phyloP scores from a whole-genome alignment of 805 yeast species.

The Komagataella phaffii region DNA sequence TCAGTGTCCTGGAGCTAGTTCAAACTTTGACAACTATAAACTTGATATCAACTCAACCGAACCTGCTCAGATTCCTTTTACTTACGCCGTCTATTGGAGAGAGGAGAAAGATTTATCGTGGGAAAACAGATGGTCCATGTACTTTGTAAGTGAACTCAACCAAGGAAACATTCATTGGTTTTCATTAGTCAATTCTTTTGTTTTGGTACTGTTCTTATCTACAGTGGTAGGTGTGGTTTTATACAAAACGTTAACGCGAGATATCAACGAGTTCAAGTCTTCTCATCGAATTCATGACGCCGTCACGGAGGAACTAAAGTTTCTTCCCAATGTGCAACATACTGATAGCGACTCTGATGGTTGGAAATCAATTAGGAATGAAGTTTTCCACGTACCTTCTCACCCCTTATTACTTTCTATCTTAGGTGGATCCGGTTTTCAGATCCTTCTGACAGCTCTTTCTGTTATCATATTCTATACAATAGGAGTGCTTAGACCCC shows the following conservation, averaged over 20 bases:
- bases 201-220: constrained; percentile 47
- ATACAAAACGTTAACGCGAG: constrained; percentile 38
- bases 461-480: constrained; percentile 49
- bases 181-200: constrained; percentile 58
- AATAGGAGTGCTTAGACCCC: constrained; percentile 46
- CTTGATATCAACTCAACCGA: constrained; percentile 28
- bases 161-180: constrained; percentile 61
- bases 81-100: constrained; percentile 82
- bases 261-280: constrained; percentile 16
- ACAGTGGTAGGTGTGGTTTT: constrained; percentile 54
- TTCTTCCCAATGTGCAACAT: background rate
- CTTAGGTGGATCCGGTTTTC: constrained; percentile 63
- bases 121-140: constrained; percentile 62
- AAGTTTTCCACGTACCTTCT: constrained; percentile 40
- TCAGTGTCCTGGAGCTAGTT: constrained; percentile 66
- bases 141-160: constrained; percentile 39
- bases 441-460: constrained; percentile 48
- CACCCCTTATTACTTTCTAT: constrained; percentile 36
- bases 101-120: constrained; percentile 59
- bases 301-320: background rate
- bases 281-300: constrained; percentile 6
- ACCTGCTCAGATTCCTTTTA: constrained; percentile 47
- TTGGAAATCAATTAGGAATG: constrained; percentile 43
- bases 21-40: constrained; percentile 42
- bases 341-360: constrained; percentile 12